Base-by-base conservation (phyloP, 2,329 filamentous ascomycete species). In the Ceratocystiopsis minuta region DNA sequence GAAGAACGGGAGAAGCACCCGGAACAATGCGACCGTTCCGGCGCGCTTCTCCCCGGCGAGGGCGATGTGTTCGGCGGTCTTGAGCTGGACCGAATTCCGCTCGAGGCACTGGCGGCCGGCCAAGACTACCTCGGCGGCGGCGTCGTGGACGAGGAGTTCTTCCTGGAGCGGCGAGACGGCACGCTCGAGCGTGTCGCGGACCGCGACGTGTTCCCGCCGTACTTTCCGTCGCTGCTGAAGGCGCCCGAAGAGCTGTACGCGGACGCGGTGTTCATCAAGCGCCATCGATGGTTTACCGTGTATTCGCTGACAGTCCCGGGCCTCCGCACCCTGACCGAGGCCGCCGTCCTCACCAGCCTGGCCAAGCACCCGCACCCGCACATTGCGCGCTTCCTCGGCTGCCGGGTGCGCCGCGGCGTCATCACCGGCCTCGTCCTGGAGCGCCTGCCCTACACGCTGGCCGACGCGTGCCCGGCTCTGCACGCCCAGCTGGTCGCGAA, bases 301-400 rank as follows among this genome's bases (percentile, higher is more conserved):
- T 20, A 11, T 11, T 5, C 18, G 36, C 18, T 10, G 11, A 20
- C 20, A 4, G 20, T 20, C 7, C 20, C 20, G 20, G 20, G 20
- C 20, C 7, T 20, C 4, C 4, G 4, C 20, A 7, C 20, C 10
- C 14, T 14, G 18, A 9, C 12, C 15, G 43, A 44, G 32, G 36
- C 33, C 5, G 6, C 7, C 14, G 20, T 15, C 12, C 14, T 37
- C 20, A 38, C 40, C 15, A 9, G 15, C n/a, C 34, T 43, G 18
- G 6, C 10, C 7, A 11, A 10, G 4, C 13, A 14, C 12, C 42
- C 38, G 12, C 42, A 44, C 31, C 42, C 42, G 9, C n/a, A 44
- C 39, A 40, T 44, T 32, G 35, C 37, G 13, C 37, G 34, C 13
- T 43, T 39, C 34, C 12, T 36, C 14, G 41, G 41, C 37, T 43